Evolutionary conservation across 768 basidiomycete species (phyloP).

Genomic region (Hemileccinum impolitum): DNA sequence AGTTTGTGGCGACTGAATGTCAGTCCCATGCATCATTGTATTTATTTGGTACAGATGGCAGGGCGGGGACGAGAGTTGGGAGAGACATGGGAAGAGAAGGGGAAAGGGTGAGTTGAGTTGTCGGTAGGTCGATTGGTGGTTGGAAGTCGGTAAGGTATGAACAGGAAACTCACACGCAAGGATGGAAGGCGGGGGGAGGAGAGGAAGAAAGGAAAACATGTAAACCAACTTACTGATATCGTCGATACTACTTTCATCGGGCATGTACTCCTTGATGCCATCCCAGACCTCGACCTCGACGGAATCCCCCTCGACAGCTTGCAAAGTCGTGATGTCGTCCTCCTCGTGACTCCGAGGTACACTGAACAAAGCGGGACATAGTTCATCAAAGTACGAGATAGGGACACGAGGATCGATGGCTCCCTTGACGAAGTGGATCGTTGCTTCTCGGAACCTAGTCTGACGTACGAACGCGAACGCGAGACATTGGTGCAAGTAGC

Average conservation of each 20-base stretch:
- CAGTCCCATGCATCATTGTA: conserved; percentile 50
- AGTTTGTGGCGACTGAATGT: conserved; percentile 77
- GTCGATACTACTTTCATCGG: conserved; percentile 64
- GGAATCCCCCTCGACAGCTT: conserved; percentile 19
- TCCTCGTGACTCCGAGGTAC: conserved; percentile 1
- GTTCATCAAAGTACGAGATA: conserved; percentile 73
- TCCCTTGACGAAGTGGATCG: conserved; percentile 71
- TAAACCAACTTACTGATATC: conserved; percentile 72
- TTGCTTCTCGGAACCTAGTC: conserved; percentile 82
- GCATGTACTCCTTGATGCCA: conserved; percentile 73
- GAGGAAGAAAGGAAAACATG: conserved; percentile 20
- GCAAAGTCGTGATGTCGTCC: not conserved
- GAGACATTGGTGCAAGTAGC: conserved; percentile 77
- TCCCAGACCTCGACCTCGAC: conserved; percentile 69
- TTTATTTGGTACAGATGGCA: conserved; percentile 20
- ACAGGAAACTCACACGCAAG: conserved; percentile 13
- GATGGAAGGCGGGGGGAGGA: conserved; percentile 7
- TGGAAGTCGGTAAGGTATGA: conserved; percentile 26
- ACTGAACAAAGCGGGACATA: conserved; percentile 63
- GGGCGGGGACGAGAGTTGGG: conserved; percentile 33
- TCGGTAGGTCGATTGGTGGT: conserved; percentile 25
- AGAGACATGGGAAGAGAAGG: conserved; percentile 21
- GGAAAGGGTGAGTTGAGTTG: conserved; percentile 24
- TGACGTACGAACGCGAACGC: conserved; percentile 77
- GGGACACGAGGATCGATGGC: conserved; percentile 82